Percentiles rank a stretch among this genome's conserved stretches.
These are phyloP conservation scores for Cichorium intybus DNA, from an alignment of 140 eudicot species.

Conservation along the genomic window DNA sequence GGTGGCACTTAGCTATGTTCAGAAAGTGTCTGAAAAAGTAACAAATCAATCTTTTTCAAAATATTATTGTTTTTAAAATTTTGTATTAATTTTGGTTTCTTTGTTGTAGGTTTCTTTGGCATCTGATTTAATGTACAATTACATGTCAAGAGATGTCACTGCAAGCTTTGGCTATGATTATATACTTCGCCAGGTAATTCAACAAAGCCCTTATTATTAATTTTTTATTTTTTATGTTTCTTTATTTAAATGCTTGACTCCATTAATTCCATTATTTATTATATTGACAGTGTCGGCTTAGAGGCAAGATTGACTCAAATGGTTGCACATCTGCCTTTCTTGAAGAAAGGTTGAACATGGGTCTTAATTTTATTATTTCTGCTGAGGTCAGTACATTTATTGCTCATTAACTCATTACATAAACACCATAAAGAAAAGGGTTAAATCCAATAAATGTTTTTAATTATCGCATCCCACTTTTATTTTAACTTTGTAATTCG, in stretches of 20 bases:
- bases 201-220: not conserved
- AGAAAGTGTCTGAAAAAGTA: slow-evolving; percentile 79
- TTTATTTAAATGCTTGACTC: not conserved
- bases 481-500: no score
- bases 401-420: not conserved
- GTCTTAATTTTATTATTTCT: slow-evolving; percentile 75
- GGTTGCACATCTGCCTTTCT: slow-evolving; percentile 69
- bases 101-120: slow-evolving; percentile 66
- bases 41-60: not conserved
- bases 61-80: not conserved
- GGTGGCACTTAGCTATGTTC: slow-evolving; percentile 82
- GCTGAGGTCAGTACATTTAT: slow-evolving; percentile 56
- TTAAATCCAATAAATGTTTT: no score
- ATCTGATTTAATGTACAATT: slow-evolving; percentile 76
- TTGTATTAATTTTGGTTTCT: not conserved
- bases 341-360: slow-evolving; percentile 77
- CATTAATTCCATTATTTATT: not conserved
- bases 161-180: slow-evolving; percentile 87
- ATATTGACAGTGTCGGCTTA: slow-evolving; percentile 59
- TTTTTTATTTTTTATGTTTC: not conserved
- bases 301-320: slow-evolving; percentile 85
- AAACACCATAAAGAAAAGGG: not conserved
- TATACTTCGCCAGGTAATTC: slow-evolving; percentile 69
- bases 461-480: not conserved
- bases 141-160: slow-evolving; percentile 68